Base-by-base conservation (phyloP, 139 green algal species). In the Chlorella sp. region DNA sequence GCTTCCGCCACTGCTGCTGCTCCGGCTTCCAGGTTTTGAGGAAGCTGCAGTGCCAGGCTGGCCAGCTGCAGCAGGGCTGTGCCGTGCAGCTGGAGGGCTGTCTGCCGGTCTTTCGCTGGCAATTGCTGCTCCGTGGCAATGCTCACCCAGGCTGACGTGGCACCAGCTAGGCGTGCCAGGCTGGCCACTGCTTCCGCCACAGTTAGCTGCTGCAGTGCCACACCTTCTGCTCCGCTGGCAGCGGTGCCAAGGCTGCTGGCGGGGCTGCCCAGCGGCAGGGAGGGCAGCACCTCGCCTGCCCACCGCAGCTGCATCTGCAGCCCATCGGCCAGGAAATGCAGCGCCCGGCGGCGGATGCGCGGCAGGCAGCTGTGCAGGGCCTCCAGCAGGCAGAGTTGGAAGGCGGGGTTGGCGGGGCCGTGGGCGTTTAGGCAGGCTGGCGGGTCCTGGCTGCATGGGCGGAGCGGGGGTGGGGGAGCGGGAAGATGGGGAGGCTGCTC, bases 261-360 rank as follows among this genome's bases (percentile, higher is more conserved):
- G 28, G 19, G 4, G 53, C 68, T 34, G 18, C 71, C 77, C 36
- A 77, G 28, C 16, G 77, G 76, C 57, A 90, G 86, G 34, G 24
- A n/a, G 3, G 86, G 86, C 86, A 90, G 77, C 86, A 80, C 57
- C 18, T 85, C 60, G 3, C 57, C 78, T 2, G 60, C 75, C 86
- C 89, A 91, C 40, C 71, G 84, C 85, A 89, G 76, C 76, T 81
- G 66, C 76, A 89, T 80, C 57, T 86, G 32, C 22, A 91, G 89
- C 53, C 21, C 24, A 9, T 91, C 89, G 14, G 76, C 75, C 1
- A 85, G 5, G 73, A 91, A 91, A 26, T 73, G 76, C 30, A 85
- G 64, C 82, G 42, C 42, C 9, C 75, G 76, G 80, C 89, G 84
- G 9, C 71, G 73, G 57, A 91, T 89, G 60, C 89, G 89, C 32